Conservation (phyloP, 73 alveolate species). For the Strombidium stylifer region DNA sequence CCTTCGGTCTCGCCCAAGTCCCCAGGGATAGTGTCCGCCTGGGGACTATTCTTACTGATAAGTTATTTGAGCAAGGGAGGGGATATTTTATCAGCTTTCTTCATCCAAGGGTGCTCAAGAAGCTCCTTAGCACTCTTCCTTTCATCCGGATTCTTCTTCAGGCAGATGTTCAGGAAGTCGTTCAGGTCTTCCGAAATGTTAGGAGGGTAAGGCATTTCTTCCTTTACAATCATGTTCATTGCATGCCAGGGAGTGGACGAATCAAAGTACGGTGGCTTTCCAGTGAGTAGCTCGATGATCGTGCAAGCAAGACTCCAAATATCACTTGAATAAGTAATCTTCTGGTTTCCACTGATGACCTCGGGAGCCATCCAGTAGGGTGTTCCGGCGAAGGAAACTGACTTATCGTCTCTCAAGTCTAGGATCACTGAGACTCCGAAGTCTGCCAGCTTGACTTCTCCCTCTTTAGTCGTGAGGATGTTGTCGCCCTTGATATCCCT, state of each 20-base stretch:
- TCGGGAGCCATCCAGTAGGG: slow-evolving; percentile 99
- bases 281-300: slow-evolving; percentile 91
- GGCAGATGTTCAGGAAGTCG: slow-evolving; percentile 89
- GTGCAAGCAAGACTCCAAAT: slow-evolving; percentile 98
- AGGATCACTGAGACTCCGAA: slow-evolving; percentile 96
- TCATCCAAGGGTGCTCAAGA: slow-evolving; percentile 91
- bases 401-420: slow-evolving; percentile 82
- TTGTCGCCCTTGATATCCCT: slow-evolving; percentile 98
- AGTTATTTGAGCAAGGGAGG: too few species aligned
- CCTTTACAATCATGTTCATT: slow-evolving; percentile 85
- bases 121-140: slow-evolving; percentile 90
- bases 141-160: slow-evolving; percentile 89
- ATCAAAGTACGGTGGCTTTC: slow-evolving; percentile 95
- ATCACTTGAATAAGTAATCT: slow-evolving; percentile 92
- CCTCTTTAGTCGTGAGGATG: slow-evolving; percentile 94
- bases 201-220: slow-evolving; percentile 95
- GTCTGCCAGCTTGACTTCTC: slow-evolving; percentile 94
- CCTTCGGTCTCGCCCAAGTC: too few species aligned
- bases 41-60: too few species aligned
- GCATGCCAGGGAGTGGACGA: slow-evolving; percentile 82
- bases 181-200: slow-evolving; percentile 79
- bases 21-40: too few species aligned
- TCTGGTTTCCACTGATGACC: slow-evolving; percentile 91
- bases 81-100: too few species aligned
- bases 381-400: slow-evolving; percentile 94